Evolutionary conservation across 495 filamentous ascomycete species (phyloP).

Genomic region (Jackrogersella minutella): DNA sequence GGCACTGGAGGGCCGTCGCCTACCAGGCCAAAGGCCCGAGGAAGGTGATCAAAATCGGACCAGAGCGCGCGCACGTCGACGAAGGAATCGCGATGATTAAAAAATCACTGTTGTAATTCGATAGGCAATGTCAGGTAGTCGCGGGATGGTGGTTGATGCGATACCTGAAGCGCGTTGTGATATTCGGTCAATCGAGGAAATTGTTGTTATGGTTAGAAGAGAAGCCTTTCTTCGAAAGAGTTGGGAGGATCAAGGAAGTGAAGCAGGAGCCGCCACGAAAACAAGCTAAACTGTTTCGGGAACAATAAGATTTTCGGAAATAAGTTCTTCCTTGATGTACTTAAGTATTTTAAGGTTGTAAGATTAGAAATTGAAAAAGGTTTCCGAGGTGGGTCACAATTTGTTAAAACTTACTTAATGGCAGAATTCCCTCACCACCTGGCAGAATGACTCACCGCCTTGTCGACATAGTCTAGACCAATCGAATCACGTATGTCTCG

Average conservation of each 20-base stretch:
- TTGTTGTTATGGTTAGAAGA: conserved; percentile 45
- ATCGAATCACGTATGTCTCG: too few species aligned
- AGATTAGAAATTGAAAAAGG: too few species aligned
- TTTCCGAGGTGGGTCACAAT: too few species aligned
- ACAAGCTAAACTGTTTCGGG: conserved; percentile 35
- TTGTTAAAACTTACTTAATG: too few species aligned
- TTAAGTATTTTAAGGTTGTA: too few species aligned
- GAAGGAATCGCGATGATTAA: conserved; percentile 24
- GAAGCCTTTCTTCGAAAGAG: conserved; percentile 32
- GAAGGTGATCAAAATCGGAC: conserved; percentile 37
- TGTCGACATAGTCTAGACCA: too few species aligned
- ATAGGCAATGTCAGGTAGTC: conserved; percentile 39
- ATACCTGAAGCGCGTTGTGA: conserved; percentile 51
- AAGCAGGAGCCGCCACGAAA: conserved; percentile 33
- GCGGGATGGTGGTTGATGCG: conserved; percentile 41
- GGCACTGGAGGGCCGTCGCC: conserved; percentile 37
- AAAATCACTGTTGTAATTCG: conserved; percentile 41
- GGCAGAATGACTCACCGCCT: too few species aligned
- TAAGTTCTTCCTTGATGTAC: conserved; percentile 36
- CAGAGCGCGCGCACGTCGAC: conserved; percentile 41
- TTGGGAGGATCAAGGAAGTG: conserved; percentile 10
- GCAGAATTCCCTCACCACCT: too few species aligned
- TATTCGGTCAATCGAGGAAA: conserved; percentile 37
- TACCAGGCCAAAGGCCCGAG: conserved; percentile 41
- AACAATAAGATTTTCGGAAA: conserved; percentile 29